These are phyloP conservation scores for Dryas drummondii DNA, from an alignment of 306 rosid species.

Conservation along the genomic window DNA sequence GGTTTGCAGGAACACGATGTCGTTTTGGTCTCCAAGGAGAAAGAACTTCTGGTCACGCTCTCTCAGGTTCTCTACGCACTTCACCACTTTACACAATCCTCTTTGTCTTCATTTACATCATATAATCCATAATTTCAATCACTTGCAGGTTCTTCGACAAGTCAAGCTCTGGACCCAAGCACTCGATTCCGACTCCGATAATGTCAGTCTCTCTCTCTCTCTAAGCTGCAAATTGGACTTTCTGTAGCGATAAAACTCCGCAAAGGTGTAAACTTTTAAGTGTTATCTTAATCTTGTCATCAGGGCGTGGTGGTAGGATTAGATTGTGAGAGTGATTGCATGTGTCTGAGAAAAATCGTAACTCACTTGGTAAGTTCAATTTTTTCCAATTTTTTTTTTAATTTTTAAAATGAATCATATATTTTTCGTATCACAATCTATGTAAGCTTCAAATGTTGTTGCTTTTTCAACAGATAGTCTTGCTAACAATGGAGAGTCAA, in stretches of 20 bases:
- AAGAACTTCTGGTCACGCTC: conserved; percentile 38
- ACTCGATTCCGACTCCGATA: conserved; percentile 24
- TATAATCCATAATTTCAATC: too few species aligned
- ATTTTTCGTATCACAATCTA: neutral
- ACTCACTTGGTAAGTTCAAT: conserved; percentile 33
- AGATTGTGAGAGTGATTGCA: conserved; percentile 11
- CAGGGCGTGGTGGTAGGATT: conserved; percentile 28
- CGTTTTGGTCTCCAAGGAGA: conserved; percentile 29
- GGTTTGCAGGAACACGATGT: conserved; percentile 24
- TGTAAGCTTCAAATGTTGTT: neutral
- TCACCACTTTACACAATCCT: too few species aligned
- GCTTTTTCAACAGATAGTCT: conserved; percentile 28
- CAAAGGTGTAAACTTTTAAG: conserved; percentile 2
- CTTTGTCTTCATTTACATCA: too few species aligned
- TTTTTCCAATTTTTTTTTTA: neutral
- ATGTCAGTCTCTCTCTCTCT: conserved; percentile 27
- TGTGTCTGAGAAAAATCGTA: conserved; percentile 23
- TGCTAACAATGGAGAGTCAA: conserved; percentile 30
- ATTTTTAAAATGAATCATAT: neutral
- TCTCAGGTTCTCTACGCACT: conserved; percentile 19
- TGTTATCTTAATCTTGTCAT: neutral
- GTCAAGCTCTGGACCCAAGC: conserved; percentile 35
- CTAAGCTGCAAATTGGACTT: neutral
- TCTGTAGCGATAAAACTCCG: neutral
- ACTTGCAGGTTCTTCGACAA: conserved; percentile 21